Evolutionary conservation across 805 yeast genomes (phyloP).

Genomic region (Saccharomycopsis oosterbeekiorum): DNA sequence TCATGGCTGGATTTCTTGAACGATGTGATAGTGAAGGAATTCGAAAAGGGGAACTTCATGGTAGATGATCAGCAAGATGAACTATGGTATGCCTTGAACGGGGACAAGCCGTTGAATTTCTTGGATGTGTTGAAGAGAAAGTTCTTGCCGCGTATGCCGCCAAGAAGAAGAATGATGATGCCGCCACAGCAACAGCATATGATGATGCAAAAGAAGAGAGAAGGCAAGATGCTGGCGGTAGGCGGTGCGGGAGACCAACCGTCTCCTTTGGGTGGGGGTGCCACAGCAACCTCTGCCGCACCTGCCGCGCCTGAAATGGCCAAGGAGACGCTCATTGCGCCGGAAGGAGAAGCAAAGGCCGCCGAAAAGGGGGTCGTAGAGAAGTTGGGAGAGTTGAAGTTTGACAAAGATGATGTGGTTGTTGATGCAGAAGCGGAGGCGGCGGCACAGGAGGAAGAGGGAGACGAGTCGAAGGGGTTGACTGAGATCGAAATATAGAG

Average conservation of each 20-base stretch:
- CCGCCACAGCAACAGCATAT: constrained; percentile 3
- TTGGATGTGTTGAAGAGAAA: constrained; percentile 31
- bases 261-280: constrained; percentile 7
- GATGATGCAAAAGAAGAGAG: neutral
- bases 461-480: neutral
- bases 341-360: constrained; percentile 8
- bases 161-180: constrained; percentile 4
- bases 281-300: neutral
- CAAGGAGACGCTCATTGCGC: constrained; percentile 18
- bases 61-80: constrained; percentile 60
- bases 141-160: constrained; percentile 21
- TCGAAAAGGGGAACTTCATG: constrained; percentile 73
- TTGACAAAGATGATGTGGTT: neutral
- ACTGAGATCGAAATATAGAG: neutral
- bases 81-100: constrained; percentile 53
- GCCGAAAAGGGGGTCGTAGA: constrained; percentile 15
- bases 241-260: neutral
- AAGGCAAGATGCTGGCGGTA: neutral
- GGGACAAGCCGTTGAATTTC: constrained; percentile 45
- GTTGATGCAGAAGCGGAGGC: neutral
- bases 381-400: constrained; percentile 9
- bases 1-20: constrained; percentile 86
- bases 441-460: neutral
- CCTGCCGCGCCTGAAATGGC: constrained; percentile 4
- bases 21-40: constrained; percentile 64